A percentile compares a stretch with the other conserved stretches of the same genome.
Conservation (phyloP, 208 protist genomes). For the Borovskyia barvae region DNA sequence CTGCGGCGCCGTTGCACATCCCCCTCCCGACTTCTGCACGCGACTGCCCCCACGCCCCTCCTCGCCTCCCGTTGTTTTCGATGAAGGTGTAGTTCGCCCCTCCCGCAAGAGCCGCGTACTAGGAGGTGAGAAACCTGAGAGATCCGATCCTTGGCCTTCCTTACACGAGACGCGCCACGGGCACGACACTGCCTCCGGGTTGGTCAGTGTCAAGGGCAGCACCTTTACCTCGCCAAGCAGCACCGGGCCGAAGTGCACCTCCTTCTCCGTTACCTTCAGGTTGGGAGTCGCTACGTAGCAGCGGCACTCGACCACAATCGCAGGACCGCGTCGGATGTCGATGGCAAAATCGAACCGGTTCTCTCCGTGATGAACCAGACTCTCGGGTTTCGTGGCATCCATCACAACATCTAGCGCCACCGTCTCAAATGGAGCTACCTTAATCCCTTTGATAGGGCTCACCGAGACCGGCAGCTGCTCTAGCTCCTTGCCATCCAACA, state of each 20-base stretch:
- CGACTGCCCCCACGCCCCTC: conserved; percentile 1
- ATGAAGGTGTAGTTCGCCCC: too few species aligned
- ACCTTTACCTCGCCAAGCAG: conserved; percentile 81
- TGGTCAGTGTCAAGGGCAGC: conserved; percentile 81
- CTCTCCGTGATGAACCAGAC: conserved; percentile 42
- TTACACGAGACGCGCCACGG: conserved; percentile 80
- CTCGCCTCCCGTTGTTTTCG: too few species aligned
- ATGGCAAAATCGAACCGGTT: conserved; percentile 80
- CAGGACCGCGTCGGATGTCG: conserved; percentile 83
- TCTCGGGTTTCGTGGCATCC: conserved; percentile 29
- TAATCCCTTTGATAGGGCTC: conserved; percentile 76
- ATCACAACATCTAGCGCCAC: conserved; percentile 59
- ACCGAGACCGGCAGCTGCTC: conserved; percentile 52
- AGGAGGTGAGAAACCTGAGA: neutral
- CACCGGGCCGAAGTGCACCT: conserved; percentile 89
- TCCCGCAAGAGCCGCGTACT: neutral
- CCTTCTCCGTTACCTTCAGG: conserved; percentile 55
- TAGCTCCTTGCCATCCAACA: conserved; percentile 81
- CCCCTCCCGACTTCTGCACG: neutral
- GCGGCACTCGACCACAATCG: conserved; percentile 75
- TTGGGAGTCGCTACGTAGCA: conserved; percentile 92
- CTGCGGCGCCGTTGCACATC: conserved; percentile 15
- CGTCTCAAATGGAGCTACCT: conserved; percentile 50
- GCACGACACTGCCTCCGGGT: conserved; percentile 86
- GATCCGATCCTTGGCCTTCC: conserved; percentile 20